Percentiles rank a stretch among this genome's conserved stretches.
These are phyloP conservation scores for Aquilaria sinensis DNA, from an alignment of 345 rosid species.

Conservation along the genomic window DNA sequence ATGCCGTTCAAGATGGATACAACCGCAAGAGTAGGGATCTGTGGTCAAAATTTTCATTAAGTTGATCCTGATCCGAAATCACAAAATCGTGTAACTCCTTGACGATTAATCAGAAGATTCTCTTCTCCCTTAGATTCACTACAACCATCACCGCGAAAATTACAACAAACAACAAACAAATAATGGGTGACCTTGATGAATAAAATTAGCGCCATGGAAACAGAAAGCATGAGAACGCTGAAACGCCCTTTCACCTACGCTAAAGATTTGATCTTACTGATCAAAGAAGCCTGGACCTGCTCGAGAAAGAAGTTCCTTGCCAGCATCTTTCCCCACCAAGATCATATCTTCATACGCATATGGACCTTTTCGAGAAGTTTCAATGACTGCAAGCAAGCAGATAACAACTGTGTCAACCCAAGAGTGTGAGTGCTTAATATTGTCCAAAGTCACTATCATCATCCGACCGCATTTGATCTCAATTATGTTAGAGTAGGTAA, in stretches of 20 bases:
- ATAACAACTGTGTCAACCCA: slow-evolving; percentile 10
- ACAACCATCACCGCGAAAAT: slow-evolving; percentile 9
- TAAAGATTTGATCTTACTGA: slow-evolving; percentile 15
- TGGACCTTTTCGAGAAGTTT: slow-evolving; percentile 79
- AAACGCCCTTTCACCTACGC: not conserved
- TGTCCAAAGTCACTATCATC: not conserved
- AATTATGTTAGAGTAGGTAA: not conserved
- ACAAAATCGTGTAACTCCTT: slow-evolving; percentile 1
- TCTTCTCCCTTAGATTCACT: slow-evolving; percentile 17
- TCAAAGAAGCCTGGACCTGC: slow-evolving; percentile 90
- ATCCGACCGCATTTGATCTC: not conserved
- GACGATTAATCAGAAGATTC: not conserved
- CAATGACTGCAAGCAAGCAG: slow-evolving; percentile 59
- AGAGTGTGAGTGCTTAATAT: not conserved
- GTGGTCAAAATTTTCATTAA: too few relatives aligned
- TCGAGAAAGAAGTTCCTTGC: slow-evolving; percentile 74
- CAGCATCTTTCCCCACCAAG: slow-evolving; percentile 84
- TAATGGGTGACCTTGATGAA: slow-evolving; percentile 11
- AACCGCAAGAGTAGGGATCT: too few relatives aligned
- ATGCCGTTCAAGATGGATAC: too few relatives aligned
- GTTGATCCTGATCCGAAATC: too few relatives aligned
- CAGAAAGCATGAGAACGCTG: slow-evolving; percentile 3
- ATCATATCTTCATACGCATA: slow-evolving; percentile 72
- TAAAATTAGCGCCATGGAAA: slow-evolving; percentile 11
- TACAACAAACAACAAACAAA: slow-evolving; percentile 9